Percentiles rank a stretch among this genome's conserved stretches.
Evolutionary conservation across 2,329 filamentous ascomycete species (phyloP).

Genomic region (Diaporthe citrichinensis): DNA sequence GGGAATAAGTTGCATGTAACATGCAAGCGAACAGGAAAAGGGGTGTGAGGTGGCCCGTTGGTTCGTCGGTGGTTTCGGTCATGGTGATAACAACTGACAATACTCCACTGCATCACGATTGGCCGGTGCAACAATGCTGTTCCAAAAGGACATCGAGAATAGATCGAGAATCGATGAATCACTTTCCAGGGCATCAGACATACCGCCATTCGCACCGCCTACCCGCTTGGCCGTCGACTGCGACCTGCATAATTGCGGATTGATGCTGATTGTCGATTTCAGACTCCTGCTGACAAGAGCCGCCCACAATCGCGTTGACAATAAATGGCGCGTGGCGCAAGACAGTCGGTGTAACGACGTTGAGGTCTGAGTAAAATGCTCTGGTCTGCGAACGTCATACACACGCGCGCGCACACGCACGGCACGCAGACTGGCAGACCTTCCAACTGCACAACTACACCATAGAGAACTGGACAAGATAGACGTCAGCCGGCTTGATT

Average conservation of each 20-base stretch:
- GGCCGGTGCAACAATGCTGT: background rate
- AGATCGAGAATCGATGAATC: constrained; percentile 28
- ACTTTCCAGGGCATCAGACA: background rate
- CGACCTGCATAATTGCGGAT: constrained; percentile 2
- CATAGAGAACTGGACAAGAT: background rate
- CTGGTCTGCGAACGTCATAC: constrained; percentile 7
- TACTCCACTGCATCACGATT: background rate
- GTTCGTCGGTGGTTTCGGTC: constrained; percentile 12
- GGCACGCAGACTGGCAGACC: background rate
- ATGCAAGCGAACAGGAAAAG: constrained; percentile 29
- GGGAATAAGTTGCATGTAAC: constrained; percentile 35
- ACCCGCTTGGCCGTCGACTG: constrained; percentile 2
- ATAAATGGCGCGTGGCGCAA: constrained; percentile 13
- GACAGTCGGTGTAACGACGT: constrained; percentile 31
- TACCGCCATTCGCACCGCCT: constrained; percentile 12
- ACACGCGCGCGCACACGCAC: background rate
- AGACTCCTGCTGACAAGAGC: constrained; percentile 21
- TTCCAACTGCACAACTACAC: background rate
- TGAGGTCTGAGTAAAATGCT: background rate
- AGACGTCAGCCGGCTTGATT: background rate
- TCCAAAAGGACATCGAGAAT: background rate
- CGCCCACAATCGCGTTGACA: background rate
- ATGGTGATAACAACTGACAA: constrained; percentile 6
- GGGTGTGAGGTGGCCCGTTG: background rate
- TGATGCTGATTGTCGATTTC: constrained; percentile 10